Evolutionary conservation across 768 basidiomycete species (phyloP).

Genomic region (Leccinum obscurum): DNA sequence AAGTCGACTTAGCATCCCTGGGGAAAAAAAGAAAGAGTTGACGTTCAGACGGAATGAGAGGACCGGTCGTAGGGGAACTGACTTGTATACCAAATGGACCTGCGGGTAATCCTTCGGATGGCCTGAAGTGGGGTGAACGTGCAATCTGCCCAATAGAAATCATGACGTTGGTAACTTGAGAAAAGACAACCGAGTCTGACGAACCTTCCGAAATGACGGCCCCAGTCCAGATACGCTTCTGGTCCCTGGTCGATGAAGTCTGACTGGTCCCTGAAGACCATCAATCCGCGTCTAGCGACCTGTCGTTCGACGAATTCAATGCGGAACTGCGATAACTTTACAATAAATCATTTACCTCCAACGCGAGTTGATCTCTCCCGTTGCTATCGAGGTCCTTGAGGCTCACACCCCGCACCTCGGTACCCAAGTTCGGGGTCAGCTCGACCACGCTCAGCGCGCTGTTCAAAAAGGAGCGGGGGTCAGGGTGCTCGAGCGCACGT

Average conservation of each 20-base stretch:
- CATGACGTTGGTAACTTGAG: not conserved
- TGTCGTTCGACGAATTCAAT: conserved; percentile 25
- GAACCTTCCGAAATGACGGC: conserved; percentile 64
- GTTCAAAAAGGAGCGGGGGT: conserved; percentile 70
- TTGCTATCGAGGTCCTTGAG: conserved; percentile 57
- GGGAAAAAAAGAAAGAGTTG: not conserved
- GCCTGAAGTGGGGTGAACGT: conserved; percentile 82
- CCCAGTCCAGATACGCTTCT: conserved; percentile 71
- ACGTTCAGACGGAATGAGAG: not conserved
- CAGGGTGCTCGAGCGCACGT: conserved; percentile 63
- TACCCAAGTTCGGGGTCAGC: conserved; percentile 73
- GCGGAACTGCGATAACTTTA: conserved; percentile 3
- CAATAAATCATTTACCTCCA: conserved; percentile 47
- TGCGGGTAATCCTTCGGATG: conserved; percentile 75
- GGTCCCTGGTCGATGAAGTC: conserved; percentile 72
- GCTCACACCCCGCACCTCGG: conserved; percentile 70
- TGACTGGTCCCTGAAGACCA: conserved; percentile 77
- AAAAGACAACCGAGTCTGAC: conserved; percentile 8
- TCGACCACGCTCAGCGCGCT: conserved; percentile 56
- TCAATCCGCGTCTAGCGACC: conserved; percentile 68
- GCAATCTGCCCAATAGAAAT: conserved; percentile 45
- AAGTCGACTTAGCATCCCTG: conserved; percentile 67
- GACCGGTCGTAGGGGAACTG: conserved; percentile 3
- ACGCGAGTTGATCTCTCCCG: conserved; percentile 68
- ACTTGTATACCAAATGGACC: conserved; percentile 79